Conservation (phyloP, 148 eudicot genomes). For the Arbutus unedo region DNA sequence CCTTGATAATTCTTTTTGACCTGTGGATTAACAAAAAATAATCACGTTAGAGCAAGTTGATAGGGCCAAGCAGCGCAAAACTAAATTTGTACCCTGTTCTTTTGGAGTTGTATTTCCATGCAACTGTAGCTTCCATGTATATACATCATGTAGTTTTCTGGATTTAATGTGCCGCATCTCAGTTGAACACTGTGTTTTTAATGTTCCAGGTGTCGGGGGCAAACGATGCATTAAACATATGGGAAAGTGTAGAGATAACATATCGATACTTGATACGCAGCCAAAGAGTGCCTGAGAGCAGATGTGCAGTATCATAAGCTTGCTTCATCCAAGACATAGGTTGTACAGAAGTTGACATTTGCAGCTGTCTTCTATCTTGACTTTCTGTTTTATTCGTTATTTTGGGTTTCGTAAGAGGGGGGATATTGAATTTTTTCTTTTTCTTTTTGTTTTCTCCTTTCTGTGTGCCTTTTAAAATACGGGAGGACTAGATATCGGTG, state of each 20-base stretch:
- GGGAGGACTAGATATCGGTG: not conserved
- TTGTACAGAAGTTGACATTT: constrained; percentile 12
- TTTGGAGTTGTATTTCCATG: not conserved
- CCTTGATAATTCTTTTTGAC: not conserved
- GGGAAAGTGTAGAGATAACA: not conserved
- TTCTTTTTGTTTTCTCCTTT: not conserved
- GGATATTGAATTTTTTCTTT: not conserved
- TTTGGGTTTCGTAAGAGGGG: not conserved
- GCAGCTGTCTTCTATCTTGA: not conserved
- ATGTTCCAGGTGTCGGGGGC: constrained; percentile 20
- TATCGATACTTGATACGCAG: not conserved
- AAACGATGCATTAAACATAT: not conserved
- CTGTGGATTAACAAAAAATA: not conserved
- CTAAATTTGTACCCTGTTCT: not conserved
- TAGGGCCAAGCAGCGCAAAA: not conserved
- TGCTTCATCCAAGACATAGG: not conserved
- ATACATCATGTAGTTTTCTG: not conserved
- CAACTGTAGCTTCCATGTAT: not conserved
- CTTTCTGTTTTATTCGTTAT: not conserved
- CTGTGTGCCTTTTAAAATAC: not conserved
- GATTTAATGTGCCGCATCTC: not conserved
- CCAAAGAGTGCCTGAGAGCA: not conserved
- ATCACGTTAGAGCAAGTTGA: not conserved
- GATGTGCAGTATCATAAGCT: constrained; percentile 16
- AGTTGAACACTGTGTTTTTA: not conserved